These are phyloP conservation scores for Clathrospora elynae DNA, from an alignment of 2,329 filamentous ascomycete species.

Conservation along the genomic window DNA sequence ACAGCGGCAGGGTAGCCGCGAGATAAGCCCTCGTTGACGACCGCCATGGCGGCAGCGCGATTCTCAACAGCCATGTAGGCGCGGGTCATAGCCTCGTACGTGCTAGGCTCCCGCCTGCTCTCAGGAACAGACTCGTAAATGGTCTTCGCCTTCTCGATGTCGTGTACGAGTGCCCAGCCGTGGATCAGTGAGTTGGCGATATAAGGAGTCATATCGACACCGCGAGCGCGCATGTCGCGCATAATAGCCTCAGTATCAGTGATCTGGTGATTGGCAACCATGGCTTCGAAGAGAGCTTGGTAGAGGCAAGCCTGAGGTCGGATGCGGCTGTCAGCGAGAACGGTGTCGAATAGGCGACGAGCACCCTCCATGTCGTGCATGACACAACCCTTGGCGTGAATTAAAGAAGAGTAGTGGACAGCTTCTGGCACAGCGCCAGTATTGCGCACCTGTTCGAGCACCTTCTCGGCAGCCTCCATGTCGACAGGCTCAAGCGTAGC, in stretches of 20 bases:
- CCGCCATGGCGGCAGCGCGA: conserved; percentile 72
- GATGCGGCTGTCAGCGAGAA: conserved; percentile 70
- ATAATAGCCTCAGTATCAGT: conserved; percentile 72
- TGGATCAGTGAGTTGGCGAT: conserved; percentile 98
- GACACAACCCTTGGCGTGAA: conserved; percentile 94
- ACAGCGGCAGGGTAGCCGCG: conserved; percentile 91
- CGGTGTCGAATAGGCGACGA: conserved; percentile 78
- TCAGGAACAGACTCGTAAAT: conserved; percentile 81
- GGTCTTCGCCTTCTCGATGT: conserved; percentile 75
- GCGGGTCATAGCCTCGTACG: conserved; percentile 97
- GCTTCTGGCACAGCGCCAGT: conserved; percentile 80
- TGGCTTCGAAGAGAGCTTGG: conserved; percentile 94
- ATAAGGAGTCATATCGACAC: conserved; percentile 89
- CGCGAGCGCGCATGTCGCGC: conserved; percentile 71
- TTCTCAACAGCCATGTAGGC: conserved; percentile 87
- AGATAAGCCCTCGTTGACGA: conserved; percentile 88
- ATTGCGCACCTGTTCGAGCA: conserved; percentile 77
- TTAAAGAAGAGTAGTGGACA: conserved; percentile 93
- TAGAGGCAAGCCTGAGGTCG: conserved; percentile 84
- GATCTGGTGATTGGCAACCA: conserved; percentile 93
- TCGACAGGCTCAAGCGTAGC: conserved; percentile 91
- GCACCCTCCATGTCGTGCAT: conserved; percentile 89
- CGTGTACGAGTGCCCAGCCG: conserved; percentile 85
- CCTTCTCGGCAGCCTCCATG: conserved; percentile 82
- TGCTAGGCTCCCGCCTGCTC: conserved; percentile 88